Base-by-base conservation (phyloP, 768 basidiomycete genomes). In the Hortiboletus campestris region DNA sequence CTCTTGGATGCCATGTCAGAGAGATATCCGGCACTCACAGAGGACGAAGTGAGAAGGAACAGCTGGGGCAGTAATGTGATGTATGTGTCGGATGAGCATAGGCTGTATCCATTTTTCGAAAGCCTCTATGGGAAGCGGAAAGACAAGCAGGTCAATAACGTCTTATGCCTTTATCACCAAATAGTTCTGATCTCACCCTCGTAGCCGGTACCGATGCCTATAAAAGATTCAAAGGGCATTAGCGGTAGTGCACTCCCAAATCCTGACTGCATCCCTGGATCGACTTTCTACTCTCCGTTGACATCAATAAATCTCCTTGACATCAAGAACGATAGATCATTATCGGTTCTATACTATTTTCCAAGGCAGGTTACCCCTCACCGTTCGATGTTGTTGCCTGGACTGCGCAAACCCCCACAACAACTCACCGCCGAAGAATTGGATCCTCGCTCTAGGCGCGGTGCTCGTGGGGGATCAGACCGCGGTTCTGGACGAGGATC, bases 51-150 rank as follows among this genome's bases (percentile, higher is more conserved):
- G n/a, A 76, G 77, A 46, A 80, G 97, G 51, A 99, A 99, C 70
- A 78, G 76, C 41, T 89, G 88, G 84, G 95, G 97, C 2, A 84
- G 86, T 61, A 82, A 91, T 64, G 81, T 87, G 34, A 77, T 98
- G 61, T 92, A 91, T 71, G 85, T 92, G 17, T 83, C 85, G 32
- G 88, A 94, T 45, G 86, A 89, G 25, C 90, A 97, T 74, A 81
- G 84, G 42, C 71, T 99, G 41, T 97, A 93, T 72, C 86, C 93
- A 6, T 87, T 86, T 62, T 86, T 97, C 63, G 93, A 94, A 68
- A 81, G 83, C 32, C 74, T 99, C 49, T 98, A 98, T 68, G 92
- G 90, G 14, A 95, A 97, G 70, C 85, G 88, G 59, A 93, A 91
- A 70, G 84, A 76, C 52, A 72, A 70, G 49, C 85, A 92, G 69